Conservation (phyloP, 106 monocot genomes). For the Dactylorhiza incarnata region DNA sequence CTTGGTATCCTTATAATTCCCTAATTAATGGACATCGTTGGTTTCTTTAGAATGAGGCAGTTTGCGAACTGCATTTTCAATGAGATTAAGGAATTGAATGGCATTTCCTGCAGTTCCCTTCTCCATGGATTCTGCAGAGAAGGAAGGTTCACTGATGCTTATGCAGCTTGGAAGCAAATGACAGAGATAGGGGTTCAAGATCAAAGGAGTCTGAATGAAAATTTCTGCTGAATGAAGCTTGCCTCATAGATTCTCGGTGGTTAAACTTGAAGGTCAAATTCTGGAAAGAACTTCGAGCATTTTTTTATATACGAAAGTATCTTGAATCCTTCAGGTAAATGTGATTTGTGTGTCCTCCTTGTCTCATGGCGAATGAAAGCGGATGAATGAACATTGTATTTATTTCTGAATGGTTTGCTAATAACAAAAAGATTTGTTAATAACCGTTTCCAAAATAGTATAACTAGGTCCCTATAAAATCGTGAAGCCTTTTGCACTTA, state of each 20-base stretch:
- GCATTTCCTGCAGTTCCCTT: slow-evolving; percentile 55
- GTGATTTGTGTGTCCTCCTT: too few species aligned
- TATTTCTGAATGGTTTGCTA: too few species aligned
- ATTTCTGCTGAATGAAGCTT: neutral
- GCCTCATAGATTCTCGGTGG: neutral
- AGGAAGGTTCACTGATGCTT: slow-evolving; percentile 54
- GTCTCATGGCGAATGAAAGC: too few species aligned
- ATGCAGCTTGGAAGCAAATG: slow-evolving; percentile 45
- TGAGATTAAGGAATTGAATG: slow-evolving; percentile 34
- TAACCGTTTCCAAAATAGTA: too few species aligned
- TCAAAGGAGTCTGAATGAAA: neutral
- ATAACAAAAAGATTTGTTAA: too few species aligned
- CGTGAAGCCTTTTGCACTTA: too few species aligned
- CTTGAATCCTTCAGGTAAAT: neutral
- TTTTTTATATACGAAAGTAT: neutral
- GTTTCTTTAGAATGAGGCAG: slow-evolving; percentile 23
- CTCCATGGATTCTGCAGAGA: slow-evolving; percentile 68
- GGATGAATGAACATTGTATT: too few species aligned
- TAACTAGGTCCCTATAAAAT: too few species aligned
- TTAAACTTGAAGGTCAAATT: neutral
- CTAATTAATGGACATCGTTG: slow-evolving; percentile 76
- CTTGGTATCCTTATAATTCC: slow-evolving; percentile 80
- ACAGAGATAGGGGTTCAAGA: slow-evolving; percentile 33
- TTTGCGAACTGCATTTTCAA: slow-evolving; percentile 48
- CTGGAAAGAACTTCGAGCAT: neutral